Evolutionary conservation across 2,329 filamentous ascomycete genomes (phyloP).

Genomic region (Epichloe sylvatica): DNA sequence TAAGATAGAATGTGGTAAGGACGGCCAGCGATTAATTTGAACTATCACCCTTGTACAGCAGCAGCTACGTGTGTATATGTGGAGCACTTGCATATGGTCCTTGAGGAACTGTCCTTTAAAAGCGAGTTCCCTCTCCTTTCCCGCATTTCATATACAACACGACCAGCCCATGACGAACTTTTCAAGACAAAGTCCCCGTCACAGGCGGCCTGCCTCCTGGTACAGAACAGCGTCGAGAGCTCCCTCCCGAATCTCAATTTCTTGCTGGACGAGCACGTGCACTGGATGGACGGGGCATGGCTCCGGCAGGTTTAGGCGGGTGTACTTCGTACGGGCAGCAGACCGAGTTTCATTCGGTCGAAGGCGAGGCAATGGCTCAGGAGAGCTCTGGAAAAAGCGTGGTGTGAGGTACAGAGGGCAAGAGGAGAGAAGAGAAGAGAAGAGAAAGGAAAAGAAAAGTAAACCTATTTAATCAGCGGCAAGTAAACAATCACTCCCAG

Average conservation of each 20-base stretch:
- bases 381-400: neutral
- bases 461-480: too few species aligned
- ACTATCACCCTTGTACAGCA: neutral
- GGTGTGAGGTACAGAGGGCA: neutral
- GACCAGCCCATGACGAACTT: neutral
- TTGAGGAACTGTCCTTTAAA: too few species aligned
- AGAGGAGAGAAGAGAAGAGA: neutral
- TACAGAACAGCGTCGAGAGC: neutral
- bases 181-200: neutral
- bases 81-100: too few species aligned
- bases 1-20: conserved; percentile 18
- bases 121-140: too few species aligned
- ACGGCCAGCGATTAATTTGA: conserved; percentile 2
- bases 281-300: neutral
- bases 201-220: neutral
- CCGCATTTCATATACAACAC: neutral
- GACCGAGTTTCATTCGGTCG: neutral
- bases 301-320: neutral
- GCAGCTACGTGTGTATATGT: neutral
- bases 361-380: neutral
- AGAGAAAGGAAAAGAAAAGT: neutral
- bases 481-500: neutral
- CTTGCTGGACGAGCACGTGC: neutral
- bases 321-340: neutral
- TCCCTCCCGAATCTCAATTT: neutral